A percentile compares a stretch with the other conserved stretches of the same genome.
Conservation (phyloP, 2,329 filamentous ascomycete genomes). For the Cercospora zeae-maydis region DNA sequence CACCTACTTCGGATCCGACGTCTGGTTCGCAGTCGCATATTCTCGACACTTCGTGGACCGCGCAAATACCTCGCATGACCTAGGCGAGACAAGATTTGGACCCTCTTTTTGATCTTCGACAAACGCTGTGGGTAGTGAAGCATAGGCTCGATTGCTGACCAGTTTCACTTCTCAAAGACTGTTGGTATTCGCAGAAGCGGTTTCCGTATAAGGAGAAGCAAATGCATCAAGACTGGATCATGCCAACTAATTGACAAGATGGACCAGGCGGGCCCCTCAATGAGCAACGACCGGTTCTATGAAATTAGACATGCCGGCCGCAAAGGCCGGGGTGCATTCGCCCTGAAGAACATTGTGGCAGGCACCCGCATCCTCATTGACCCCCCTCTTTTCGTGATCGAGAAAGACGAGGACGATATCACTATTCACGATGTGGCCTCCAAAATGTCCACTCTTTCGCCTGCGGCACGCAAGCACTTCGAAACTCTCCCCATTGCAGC, state of each 20-base stretch:
- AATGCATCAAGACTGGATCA: not conserved
- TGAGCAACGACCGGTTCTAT: not conserved
- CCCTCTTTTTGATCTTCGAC: not conserved
- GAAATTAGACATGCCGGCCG: not conserved
- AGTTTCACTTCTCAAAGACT: not conserved
- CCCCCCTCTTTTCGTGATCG: not conserved
- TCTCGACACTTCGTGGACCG: no score
- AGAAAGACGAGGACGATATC: not conserved
- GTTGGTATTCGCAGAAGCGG: not conserved
- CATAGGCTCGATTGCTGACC: not conserved
- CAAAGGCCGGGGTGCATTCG: not conserved
- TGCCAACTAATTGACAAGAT: not conserved
- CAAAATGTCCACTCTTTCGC: not conserved
- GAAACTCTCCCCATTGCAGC: not conserved
- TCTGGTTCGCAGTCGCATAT: no score
- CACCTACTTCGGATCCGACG: no score
- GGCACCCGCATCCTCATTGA: not conserved
- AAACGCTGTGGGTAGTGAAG: not conserved
- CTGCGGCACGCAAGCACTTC: not conserved
- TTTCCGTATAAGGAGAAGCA: not conserved
- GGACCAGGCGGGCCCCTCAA: not conserved
- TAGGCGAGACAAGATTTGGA: not conserved
- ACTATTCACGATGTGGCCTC: not conserved
- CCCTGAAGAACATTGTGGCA: not conserved
- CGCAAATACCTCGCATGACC: not conserved